Conservation (phyloP, 2,329 filamentous ascomycete species). For the Graphilbum fragrans region DNA sequence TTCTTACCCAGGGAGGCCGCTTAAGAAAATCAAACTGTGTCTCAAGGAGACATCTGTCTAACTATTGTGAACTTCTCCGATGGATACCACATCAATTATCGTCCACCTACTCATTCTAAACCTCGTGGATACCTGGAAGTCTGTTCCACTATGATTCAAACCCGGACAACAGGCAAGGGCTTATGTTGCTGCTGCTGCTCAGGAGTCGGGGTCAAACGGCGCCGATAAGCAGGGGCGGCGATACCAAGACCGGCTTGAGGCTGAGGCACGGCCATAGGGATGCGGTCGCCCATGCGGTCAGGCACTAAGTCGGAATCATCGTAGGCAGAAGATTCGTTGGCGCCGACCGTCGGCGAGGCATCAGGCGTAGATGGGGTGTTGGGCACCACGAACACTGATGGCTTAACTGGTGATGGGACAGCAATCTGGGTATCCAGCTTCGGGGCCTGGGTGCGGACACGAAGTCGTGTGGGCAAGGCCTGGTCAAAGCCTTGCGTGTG, state of each 20-base stretch:
- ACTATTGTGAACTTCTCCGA: no score
- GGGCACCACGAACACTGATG: background rate
- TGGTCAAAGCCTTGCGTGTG: slow-evolving; percentile 31
- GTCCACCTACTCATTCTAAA: no score
- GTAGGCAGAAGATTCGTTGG: slow-evolving; percentile 31
- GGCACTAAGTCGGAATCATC: slow-evolving; percentile 48
- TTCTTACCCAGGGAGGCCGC: no score
- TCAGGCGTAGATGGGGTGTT: slow-evolving; percentile 15
- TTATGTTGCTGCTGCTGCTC: slow-evolving; percentile 30
- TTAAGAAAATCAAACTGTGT: no score
- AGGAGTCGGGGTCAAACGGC: slow-evolving; percentile 34
- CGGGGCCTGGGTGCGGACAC: slow-evolving; percentile 21
- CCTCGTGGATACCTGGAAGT: no score
- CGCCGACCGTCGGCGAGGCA: slow-evolving; percentile 24
- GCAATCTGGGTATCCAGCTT: slow-evolving; percentile 21
- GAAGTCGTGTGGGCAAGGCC: slow-evolving; percentile 37
- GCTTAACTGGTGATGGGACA: slow-evolving; percentile 16
- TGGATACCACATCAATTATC: no score
- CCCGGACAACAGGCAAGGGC: background rate
- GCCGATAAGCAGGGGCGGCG: slow-evolving; percentile 11
- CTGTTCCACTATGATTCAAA: no score
- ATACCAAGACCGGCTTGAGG: no score
- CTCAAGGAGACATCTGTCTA: no score
- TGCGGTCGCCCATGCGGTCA: slow-evolving; percentile 48
- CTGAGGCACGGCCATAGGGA: slow-evolving; percentile 21